phyloP scores from a whole-genome alignment of 805 yeast genomes.

The Candida montana region DNA sequence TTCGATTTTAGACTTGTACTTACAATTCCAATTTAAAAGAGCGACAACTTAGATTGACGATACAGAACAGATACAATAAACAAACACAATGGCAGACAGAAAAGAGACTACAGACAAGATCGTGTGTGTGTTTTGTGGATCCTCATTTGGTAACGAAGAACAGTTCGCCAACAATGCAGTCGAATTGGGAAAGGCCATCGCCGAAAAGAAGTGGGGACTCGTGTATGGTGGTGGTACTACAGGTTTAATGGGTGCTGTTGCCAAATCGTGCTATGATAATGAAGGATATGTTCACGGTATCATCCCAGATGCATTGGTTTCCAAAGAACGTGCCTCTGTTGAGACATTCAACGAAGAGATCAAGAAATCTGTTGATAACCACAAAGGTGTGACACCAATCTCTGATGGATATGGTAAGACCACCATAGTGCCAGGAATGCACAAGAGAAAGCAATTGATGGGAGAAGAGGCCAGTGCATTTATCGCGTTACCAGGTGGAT shows the following conservation, averaged over 20 bases:
- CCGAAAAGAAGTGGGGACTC: constrained; percentile 59
- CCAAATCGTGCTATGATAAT: constrained; percentile 42
- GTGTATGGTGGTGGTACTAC: constrained; percentile 92
- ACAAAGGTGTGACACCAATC: constrained; percentile 60
- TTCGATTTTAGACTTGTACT: too few relatives aligned
- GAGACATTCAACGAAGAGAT: constrained; percentile 44
- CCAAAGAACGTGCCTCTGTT: constrained; percentile 51
- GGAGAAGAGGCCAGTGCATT: constrained; percentile 83
- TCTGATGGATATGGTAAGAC: constrained; percentile 61
- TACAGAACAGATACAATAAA: too few relatives aligned
- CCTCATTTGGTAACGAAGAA: constrained; percentile 60
- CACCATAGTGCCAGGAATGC: constrained; percentile 83
- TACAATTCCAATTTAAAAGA: too few relatives aligned
- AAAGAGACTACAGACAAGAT: constrained; percentile 22
- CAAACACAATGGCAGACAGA: not conserved
- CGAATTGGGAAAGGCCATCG: constrained; percentile 55
- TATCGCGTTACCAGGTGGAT: constrained; percentile 89
- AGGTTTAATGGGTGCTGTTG: constrained; percentile 76
- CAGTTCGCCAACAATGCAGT: constrained; percentile 47
- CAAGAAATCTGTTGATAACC: constrained; percentile 51
- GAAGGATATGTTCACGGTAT: constrained; percentile 77
- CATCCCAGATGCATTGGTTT: constrained; percentile 78
- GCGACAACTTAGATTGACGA: too few relatives aligned
- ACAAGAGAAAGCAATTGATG: constrained; percentile 82
- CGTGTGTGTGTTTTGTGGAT: constrained; percentile 85